Conservation (phyloP, 805 yeast genomes). For the Candida caryicola region DNA sequence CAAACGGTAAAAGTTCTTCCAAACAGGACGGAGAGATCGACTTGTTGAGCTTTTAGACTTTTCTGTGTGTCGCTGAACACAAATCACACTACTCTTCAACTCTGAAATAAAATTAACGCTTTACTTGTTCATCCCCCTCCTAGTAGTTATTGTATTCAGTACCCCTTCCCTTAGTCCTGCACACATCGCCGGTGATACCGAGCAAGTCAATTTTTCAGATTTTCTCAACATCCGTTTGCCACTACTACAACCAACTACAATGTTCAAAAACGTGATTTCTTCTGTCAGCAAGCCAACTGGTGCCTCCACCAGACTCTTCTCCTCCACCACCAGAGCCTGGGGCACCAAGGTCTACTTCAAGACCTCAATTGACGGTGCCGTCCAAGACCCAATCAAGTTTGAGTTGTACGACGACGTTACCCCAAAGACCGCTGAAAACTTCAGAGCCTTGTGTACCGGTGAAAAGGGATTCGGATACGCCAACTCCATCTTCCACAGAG, state of each 20-base stretch:
- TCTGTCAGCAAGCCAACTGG: slow-evolving; percentile 16
- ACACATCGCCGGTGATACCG: too few relatives aligned
- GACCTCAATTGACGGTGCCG: slow-evolving; percentile 53
- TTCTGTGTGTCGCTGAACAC: too few relatives aligned
- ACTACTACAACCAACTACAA: not conserved
- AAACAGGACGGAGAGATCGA: slow-evolving; percentile 41
- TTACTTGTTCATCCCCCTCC: too few relatives aligned
- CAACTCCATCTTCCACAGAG: slow-evolving; percentile 91
- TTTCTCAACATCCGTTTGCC: not conserved
- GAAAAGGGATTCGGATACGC: slow-evolving; percentile 93
- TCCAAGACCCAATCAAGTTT: slow-evolving; percentile 38
- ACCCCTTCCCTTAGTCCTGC: too few relatives aligned
- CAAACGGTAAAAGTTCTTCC: slow-evolving; percentile 14
- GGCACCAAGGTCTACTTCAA: slow-evolving; percentile 58
- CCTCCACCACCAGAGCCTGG: slow-evolving; percentile 43
- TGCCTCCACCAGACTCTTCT: slow-evolving; percentile 45
- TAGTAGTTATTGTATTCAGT: too few relatives aligned
- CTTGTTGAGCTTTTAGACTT: slow-evolving; percentile 43
- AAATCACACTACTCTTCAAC: not conserved
- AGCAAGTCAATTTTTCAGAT: not conserved
- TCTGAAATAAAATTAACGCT: not conserved
- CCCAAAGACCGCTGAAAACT: slow-evolving; percentile 79
- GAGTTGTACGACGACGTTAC: slow-evolving; percentile 48
- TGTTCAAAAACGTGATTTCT: slow-evolving; percentile 18
- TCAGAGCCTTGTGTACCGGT: slow-evolving; percentile 82